These are phyloP conservation scores for Backusella circina DNA, from an alignment of 192 early-diverging fungal genomes.

Conservation along the genomic window DNA sequence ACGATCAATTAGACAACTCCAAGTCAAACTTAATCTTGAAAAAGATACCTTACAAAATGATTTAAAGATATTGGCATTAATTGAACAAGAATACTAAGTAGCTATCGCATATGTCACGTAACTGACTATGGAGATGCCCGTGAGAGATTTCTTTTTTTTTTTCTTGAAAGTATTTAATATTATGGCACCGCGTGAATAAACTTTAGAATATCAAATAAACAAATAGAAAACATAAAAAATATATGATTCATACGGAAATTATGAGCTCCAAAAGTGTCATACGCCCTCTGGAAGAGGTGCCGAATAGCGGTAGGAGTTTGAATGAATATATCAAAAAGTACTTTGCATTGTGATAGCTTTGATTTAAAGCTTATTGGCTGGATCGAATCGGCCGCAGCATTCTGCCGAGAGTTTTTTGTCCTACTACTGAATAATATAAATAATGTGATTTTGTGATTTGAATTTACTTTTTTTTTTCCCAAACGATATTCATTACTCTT, in stretches of 20 bases:
- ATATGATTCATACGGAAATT: neutral
- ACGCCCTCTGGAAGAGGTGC: neutral
- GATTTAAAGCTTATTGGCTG: neutral
- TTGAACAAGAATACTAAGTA: neutral
- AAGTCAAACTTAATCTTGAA: conserved; percentile 3
- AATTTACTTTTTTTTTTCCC: neutral
- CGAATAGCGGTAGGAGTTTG: neutral
- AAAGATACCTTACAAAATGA: conserved; percentile 16
- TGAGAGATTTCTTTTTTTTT: neutral
- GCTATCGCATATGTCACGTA: neutral
- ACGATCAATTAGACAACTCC: conserved; percentile 5
- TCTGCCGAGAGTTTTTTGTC: neutral
- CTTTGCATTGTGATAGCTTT: neutral
- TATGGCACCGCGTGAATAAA: neutral
- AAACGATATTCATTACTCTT: neutral
- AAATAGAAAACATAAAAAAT: neutral
- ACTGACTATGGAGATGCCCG: neutral
- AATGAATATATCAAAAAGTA: neutral
- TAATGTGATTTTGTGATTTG: conserved; percentile 5
- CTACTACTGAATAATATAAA: neutral
- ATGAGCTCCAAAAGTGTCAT: neutral
- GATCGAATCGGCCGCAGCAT: neutral
- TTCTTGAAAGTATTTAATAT: neutral
- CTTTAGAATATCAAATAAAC: neutral
- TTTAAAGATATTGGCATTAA: neutral